Evolutionary conservation across 1,284 basidiomycete genomes (phyloP), one percentile per base, ranked within the genome.

Genomic region (Entoloma clypeatum): DNA sequence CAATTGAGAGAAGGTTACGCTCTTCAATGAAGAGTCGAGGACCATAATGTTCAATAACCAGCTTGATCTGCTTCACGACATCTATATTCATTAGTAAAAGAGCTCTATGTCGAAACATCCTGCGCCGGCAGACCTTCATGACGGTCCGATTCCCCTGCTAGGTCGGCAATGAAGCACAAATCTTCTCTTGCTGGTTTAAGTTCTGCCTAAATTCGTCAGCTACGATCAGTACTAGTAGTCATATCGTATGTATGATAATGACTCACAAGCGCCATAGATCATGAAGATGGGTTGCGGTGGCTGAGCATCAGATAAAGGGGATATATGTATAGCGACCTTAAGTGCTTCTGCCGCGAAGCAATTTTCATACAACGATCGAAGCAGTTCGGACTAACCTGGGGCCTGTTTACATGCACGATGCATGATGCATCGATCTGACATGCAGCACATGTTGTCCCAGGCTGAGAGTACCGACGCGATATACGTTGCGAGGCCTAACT

Each of bases 111-210:
- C n/a, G n/a, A n/a, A n/a, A n/a, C n/a, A n/a, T n/a, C n/a, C n/a
- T n/a, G n/a, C n/a, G n/a, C n/a, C n/a, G n/a, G n/a, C n/a, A n/a
- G 40, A 82, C 81, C 80, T 57, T 79, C 69, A 50, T 79, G 80
- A 27, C 81, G 72, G 46, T 81, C 80, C 5, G 80, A 78, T 55
- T 81, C 75, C 45, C 79, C 79, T 16, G 80, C 79, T 18, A 84
- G 64, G 52, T 79, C 79, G n/a, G 80, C 79, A 39, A 84, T 60
- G 50, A 73, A 71, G 33, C 77, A 58, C 44, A 53, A 53, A 40
- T 61, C 54, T 17, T 56, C 47, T 37, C 64, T 51, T 25, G 53
- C 47, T 9, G 49, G 51, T 24, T 43, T 42, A 27, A 36, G 47
- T n/a, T 32, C 46, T 14, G 48, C 44, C 56, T 57, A 14, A 3